phyloP scores from a whole-genome alignment of 202 grass and related monocot genomes.

The Cymbopogon flexuosus region DNA sequence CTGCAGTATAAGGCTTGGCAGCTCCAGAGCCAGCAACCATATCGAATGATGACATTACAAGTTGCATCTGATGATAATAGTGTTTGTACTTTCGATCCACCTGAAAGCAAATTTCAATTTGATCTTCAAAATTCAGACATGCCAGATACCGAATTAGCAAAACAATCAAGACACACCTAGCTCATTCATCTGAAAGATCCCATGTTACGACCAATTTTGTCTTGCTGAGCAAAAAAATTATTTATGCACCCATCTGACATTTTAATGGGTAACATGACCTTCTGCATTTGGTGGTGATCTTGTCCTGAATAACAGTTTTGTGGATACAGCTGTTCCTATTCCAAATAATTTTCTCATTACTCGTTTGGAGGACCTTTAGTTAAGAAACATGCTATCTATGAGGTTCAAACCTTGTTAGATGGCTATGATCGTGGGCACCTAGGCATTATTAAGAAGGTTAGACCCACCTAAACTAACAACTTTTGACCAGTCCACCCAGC shows the following conservation, averaged over 20 bases:
- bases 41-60: slow-evolving; percentile 85
- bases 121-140: not conserved
- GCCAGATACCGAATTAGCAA: not conserved
- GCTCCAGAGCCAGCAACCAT: slow-evolving; percentile 67
- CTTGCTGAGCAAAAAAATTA: not conserved
- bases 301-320: not conserved
- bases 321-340: not conserved
- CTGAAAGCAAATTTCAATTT: slow-evolving; percentile 39
- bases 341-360: not conserved
- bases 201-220: slow-evolving; percentile 5
- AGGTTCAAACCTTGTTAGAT: slow-evolving; percentile 2
- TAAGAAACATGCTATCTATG: not conserved
- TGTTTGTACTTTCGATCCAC: slow-evolving; percentile 92
- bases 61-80: slow-evolving; percentile 96
- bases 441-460: slow-evolving; percentile 7
- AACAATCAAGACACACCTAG: slow-evolving; percentile 4
- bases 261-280: not conserved
- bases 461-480: not conserved
- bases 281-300: slow-evolving; percentile 6
- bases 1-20: slow-evolving; percentile 85
- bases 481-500: slow-evolving; percentile 14
- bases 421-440: not conserved
- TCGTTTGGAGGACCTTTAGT: not conserved
- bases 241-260: slow-evolving; percentile 11
- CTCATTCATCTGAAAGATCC: not conserved